Evolutionary conservation across 306 rosid species (phyloP).

Genomic region (Crataegus laevigata): DNA sequence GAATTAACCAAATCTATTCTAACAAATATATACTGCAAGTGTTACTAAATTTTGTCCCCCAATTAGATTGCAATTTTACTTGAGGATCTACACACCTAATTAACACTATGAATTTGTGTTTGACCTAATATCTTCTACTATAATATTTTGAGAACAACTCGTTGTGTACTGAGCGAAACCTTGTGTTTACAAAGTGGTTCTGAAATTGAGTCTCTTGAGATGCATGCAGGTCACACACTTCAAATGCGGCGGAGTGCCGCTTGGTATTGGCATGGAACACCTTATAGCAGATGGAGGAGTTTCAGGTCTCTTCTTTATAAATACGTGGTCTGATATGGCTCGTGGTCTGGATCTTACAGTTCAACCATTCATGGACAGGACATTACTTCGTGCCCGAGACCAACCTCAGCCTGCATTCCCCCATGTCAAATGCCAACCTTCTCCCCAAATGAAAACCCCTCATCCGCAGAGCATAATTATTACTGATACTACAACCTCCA

Average conservation of each 20-base stretch:
- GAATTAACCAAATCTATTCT: too few species aligned
- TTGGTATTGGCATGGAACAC: slow-evolving; percentile 90
- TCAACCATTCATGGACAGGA: slow-evolving; percentile 67
- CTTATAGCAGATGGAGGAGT: slow-evolving; percentile 82
- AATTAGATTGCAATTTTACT: too few species aligned
- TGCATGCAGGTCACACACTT: slow-evolving; percentile 57
- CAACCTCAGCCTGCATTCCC: slow-evolving; percentile 62
- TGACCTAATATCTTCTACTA: too few species aligned
- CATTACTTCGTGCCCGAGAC: slow-evolving; percentile 58
- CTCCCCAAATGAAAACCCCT: slow-evolving; percentile 53
- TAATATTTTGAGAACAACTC: too few species aligned
- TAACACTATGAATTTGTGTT: too few species aligned
- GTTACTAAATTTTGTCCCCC: too few species aligned
- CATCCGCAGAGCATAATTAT: slow-evolving; percentile 19
- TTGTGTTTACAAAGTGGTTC: too few species aligned
- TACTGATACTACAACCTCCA: slow-evolving; percentile 31
- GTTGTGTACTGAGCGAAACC: too few species aligned
- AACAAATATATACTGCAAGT: too few species aligned
- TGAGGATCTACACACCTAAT: too few species aligned
- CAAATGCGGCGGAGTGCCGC: slow-evolving; percentile 80
- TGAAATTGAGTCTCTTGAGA: too few species aligned
- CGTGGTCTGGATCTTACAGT: slow-evolving; percentile 58
- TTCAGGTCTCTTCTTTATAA: slow-evolving; percentile 82
- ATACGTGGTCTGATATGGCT: slow-evolving; percentile 84
- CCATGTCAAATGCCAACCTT: slow-evolving; percentile 70